These are phyloP conservation scores for Trichophyton benhamiae DNA, from an alignment of 2,329 filamentous ascomycete species.

Conservation along the genomic window DNA sequence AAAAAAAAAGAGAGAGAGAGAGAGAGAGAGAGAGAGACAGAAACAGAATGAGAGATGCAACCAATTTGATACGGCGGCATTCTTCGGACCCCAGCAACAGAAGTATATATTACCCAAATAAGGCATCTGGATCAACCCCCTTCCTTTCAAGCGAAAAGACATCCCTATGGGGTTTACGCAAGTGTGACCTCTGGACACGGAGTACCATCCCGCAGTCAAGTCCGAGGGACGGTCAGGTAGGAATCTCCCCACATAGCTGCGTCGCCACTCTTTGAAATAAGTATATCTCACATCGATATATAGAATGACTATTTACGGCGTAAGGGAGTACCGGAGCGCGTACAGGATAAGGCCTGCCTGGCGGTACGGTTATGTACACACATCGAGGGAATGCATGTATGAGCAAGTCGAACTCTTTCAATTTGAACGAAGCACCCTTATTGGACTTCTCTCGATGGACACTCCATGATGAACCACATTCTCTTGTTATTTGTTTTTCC, in stretches of 20 bases:
- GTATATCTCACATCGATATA: constrained; percentile 1
- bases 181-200: not conserved
- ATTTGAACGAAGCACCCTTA: not conserved
- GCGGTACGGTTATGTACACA: not conserved
- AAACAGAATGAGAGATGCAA: not conserved
- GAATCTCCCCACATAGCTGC: not conserved
- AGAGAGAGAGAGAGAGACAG: not conserved
- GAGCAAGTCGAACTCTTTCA: not conserved
- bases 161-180: not conserved
- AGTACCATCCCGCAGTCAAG: not conserved
- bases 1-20: not conserved
- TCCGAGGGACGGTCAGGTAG: not conserved
- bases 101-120: not conserved
- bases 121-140: not conserved
- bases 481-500: not conserved
- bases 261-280: not conserved
- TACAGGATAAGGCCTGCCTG: not conserved
- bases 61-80: constrained; percentile 3
- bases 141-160: not conserved
- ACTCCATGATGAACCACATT: not conserved
- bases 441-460: not conserved
- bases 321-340: not conserved
- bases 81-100: not conserved
- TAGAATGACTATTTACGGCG: not conserved
- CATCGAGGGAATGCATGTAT: not conserved